Base-by-base conservation (phyloP, 352 stramenopile species). In the Phytophthora syringae region DNA sequence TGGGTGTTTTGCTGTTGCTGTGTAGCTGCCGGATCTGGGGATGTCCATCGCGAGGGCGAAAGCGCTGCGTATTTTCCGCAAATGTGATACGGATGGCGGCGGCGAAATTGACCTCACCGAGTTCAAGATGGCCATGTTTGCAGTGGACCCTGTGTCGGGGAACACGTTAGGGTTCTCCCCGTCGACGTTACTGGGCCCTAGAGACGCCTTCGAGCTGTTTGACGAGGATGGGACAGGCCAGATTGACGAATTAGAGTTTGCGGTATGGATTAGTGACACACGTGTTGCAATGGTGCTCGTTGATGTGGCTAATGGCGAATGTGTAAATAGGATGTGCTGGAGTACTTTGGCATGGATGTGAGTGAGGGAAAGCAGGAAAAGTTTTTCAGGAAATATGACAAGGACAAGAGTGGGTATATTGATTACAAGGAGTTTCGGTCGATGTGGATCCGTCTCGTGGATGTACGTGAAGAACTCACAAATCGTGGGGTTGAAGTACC, bases 401-500 rank as follows among this genome's bases (percentile, higher is more conserved):
- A 88, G 40, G 88, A 98, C 67, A 90, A 89, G 37, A 95, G 84
- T 36, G 93, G 92, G 1, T 90, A 78, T 52, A 98, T 98, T 52
- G 91, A 98, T 52, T 98, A 98, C 71, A 79, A 81, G 13, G 93
- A 98, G 64, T 99, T 99, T 66, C 93, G 94, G 12, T 81, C 91
- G 39, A 97, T 98, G 64, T 98, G 90, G 90, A 59, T 98, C 11
- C 75, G 80, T 1, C 70, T 97, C 7, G 64, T 80, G 7, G 88
- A 98, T 62, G 76, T 95, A 3, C 72, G 83, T 1, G 82, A 95
- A 16, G 90, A 96, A 43, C 82, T 98, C 15, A 66, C 73, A 16
- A 95, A 98, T 60, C 72, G 94, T 42, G 90, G 89, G 6, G 56
- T 98, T 42, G 86, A 97, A 25, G 72, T 98, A 7, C 90, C 91